Evolutionary conservation across 345 rosid species (phyloP).

Genomic region (Brassica rapa): DNA sequence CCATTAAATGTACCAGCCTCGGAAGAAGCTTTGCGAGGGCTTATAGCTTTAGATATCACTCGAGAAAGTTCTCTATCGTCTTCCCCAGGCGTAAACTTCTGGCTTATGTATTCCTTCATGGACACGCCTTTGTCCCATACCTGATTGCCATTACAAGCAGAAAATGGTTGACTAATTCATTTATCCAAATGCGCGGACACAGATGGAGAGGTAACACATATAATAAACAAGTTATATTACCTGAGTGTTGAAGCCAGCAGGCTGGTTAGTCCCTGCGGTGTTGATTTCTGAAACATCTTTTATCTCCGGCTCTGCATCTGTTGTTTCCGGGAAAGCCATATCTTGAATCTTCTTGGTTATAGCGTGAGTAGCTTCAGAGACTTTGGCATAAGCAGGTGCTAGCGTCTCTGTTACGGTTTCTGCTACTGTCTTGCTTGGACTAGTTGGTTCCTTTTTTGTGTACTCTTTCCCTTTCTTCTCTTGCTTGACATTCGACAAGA

Average conservation of each 20-base stretch:
- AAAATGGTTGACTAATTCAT: slow-evolving; percentile 10
- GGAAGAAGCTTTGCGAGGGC: slow-evolving; percentile 52
- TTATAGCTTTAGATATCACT: slow-evolving; percentile 58
- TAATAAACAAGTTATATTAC: slow-evolving; percentile 20
- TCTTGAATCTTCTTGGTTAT: slow-evolving; percentile 54
- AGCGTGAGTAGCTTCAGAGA: slow-evolving; percentile 50
- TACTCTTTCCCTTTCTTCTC: slow-evolving; percentile 21
- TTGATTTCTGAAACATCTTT: slow-evolving; percentile 32
- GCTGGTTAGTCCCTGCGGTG: slow-evolving; percentile 30
- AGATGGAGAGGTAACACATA: not conserved
- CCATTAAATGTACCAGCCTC: slow-evolving; percentile 49
- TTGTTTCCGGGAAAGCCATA: slow-evolving; percentile 41
- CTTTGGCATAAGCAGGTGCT: slow-evolving; percentile 53
- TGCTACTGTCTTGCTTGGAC: slow-evolving; percentile 47
- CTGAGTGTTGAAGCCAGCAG: slow-evolving; percentile 25
- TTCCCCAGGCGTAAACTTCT: slow-evolving; percentile 74
- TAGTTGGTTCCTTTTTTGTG: slow-evolving; percentile 14
- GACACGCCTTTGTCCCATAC: slow-evolving; percentile 78
- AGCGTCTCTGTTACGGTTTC: slow-evolving; percentile 49
- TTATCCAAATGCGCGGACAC: not conserved
- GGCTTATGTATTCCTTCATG: slow-evolving; percentile 63
- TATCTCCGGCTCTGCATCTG: slow-evolving; percentile 21
- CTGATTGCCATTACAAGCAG: slow-evolving; percentile 2
- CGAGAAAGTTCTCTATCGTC: slow-evolving; percentile 74
- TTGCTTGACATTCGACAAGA: slow-evolving; percentile 29